phyloP scores from a whole-genome alignment of 2,329 filamentous ascomycete genomes.

The Emergomyces orientalis region DNA sequence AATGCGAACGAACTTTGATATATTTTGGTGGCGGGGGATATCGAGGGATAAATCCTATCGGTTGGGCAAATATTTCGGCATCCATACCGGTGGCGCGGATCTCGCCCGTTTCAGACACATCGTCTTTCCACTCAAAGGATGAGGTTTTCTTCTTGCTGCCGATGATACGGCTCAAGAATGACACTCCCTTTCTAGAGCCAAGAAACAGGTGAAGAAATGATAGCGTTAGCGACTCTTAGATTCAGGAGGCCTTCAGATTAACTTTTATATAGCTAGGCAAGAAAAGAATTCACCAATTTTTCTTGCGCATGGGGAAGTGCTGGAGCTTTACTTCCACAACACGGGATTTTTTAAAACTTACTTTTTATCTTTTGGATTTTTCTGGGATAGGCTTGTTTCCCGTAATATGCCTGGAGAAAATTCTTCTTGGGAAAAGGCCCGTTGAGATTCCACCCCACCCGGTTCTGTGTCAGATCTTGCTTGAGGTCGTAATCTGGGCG shows the following conservation, averaged over 20 bases:
- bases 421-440: conserved; percentile 25
- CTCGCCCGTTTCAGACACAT: conserved; percentile 61
- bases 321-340: conserved; percentile 7
- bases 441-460: conserved; percentile 29
- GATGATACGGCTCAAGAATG: conserved; percentile 81
- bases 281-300: background rate
- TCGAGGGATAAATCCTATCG: conserved; percentile 72
- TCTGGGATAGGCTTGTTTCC: conserved; percentile 19
- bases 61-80: conserved; percentile 70
- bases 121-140: conserved; percentile 41
- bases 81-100: conserved; percentile 71
- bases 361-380: conserved; percentile 54
- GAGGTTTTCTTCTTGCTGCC: conserved; percentile 62
- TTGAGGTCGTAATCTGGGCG: conserved; percentile 34
- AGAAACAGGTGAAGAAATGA: conserved; percentile 1
- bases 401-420: conserved; percentile 18
- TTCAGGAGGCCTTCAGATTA: background rate
- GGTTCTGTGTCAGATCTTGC: conserved; percentile 36
- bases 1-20: conserved; percentile 70
- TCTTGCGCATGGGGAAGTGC: conserved; percentile 7
- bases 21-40: conserved; percentile 86
- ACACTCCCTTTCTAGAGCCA: conserved; percentile 63
- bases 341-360: conserved; percentile 33
- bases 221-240: background rate
- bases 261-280: background rate